phyloP scores from a whole-genome alignment of 2,329 filamentous ascomycete genomes.

The Metarhizium humberi region DNA sequence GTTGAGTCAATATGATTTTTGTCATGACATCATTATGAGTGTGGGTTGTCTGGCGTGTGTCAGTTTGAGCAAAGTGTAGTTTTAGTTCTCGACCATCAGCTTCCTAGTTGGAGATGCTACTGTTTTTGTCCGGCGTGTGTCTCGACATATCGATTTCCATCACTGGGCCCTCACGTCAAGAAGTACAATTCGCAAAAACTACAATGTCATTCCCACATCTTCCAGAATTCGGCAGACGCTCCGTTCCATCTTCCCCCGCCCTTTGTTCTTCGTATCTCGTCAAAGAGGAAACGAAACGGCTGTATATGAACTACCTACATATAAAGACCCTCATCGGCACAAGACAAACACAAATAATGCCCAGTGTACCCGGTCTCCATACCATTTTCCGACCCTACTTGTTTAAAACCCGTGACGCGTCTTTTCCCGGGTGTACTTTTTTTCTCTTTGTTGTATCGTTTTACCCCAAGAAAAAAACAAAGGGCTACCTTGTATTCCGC shows the following conservation, averaged over 20 bases:
- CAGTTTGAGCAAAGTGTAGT: too few relatives aligned
- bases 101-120: too few relatives aligned
- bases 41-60: background rate
- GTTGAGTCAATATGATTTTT: background rate
- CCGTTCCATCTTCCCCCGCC: conserved; percentile 1
- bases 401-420: background rate
- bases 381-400: background rate
- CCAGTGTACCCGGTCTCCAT: too few relatives aligned
- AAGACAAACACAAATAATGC: too few relatives aligned
- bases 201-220: conserved; percentile 3
- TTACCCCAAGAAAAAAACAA: background rate
- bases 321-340: background rate
- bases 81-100: too few relatives aligned
- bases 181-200: background rate
- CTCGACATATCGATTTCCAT: background rate
- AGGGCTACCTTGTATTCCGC: conserved; percentile 11
- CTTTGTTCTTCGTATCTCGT: background rate
- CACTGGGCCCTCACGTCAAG: background rate
- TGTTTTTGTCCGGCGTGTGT: too few relatives aligned
- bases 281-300: background rate
- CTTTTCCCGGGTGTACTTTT: background rate
- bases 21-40: background rate
- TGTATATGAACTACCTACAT: background rate
- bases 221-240: background rate
- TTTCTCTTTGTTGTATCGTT: background rate